Conservation (phyloP, 306 rosid genomes). For the Pueraria montana region DNA sequence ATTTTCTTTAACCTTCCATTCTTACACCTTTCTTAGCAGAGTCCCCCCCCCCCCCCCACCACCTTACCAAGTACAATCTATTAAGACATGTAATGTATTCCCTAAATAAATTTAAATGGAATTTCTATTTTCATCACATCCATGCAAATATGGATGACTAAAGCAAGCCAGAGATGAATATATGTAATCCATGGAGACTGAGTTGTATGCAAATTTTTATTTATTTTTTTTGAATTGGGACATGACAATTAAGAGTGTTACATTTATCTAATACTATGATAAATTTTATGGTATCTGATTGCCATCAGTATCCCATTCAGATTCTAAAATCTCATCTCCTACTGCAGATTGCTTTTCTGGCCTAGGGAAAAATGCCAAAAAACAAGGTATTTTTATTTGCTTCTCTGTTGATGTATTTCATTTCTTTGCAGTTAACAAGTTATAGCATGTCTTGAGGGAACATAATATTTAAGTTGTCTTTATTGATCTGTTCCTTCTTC, state of each 20-base stretch:
- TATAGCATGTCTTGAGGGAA: conserved; percentile 14
- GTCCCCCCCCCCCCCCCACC: too few relatives aligned
- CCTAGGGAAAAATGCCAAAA: conserved; percentile 49
- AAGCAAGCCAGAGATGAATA: background rate
- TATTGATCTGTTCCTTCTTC: conserved; percentile 51
- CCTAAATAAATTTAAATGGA: conserved; percentile 5
- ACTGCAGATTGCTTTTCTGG: conserved; percentile 83
- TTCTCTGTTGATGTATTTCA: background rate
- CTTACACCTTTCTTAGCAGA: too few relatives aligned
- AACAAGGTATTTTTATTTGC: conserved; percentile 58
- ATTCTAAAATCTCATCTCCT: conserved; percentile 43
- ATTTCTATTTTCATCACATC: background rate
- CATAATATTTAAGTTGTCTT: conserved; percentile 32
- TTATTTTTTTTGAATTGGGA: background rate
- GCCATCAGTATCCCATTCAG: conserved; percentile 8
- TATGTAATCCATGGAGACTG: background rate
- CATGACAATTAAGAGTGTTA: conserved; percentile 13
- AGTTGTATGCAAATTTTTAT: background rate
- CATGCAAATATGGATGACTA: background rate
- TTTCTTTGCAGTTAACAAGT: conserved; percentile 23
- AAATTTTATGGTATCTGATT: background rate
- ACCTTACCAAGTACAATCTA: background rate
- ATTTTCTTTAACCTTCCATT: background rate
- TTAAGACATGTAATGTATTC: background rate
- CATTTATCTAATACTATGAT: background rate